These are phyloP conservation scores for Thymus mandschuricus DNA, from an alignment of 257 asterid genomes.

Conservation along the genomic window DNA sequence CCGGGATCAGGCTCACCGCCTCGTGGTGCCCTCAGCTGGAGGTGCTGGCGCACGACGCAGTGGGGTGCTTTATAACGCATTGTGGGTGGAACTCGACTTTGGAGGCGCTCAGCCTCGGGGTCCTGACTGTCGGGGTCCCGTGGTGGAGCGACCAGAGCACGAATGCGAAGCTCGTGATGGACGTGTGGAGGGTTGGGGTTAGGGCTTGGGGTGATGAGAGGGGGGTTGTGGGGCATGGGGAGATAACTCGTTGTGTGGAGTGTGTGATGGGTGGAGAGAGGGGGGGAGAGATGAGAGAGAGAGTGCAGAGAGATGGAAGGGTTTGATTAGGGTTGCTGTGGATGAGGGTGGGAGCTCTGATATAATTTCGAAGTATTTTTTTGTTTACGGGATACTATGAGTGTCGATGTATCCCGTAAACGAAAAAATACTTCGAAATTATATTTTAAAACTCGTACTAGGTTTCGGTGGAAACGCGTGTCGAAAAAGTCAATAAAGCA, in stretches of 20 bases:
- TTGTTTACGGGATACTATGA: too few species aligned
- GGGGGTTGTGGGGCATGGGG: conserved; percentile 18
- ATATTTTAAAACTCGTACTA: too few species aligned
- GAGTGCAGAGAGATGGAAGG: conserved; percentile 35
- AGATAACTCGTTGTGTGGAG: conserved; percentile 19
- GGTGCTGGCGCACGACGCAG: conserved; percentile 30
- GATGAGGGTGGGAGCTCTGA: conserved; percentile 39
- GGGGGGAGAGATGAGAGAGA: conserved; percentile 18
- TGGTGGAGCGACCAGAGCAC: conserved; percentile 39
- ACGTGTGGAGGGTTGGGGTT: conserved; percentile 35
- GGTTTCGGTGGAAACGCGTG: too few species aligned
- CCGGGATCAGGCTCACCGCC: conserved; percentile 32
- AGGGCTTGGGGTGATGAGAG: neutral
- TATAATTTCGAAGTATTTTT: too few species aligned
- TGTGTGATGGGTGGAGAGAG: conserved; percentile 29
- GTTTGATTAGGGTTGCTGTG: conserved; percentile 28
- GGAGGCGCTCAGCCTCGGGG: conserved; percentile 39
- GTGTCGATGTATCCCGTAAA: too few species aligned
- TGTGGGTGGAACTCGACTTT: conserved; percentile 47
- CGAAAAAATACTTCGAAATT: too few species aligned
- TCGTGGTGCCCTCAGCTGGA: conserved; percentile 42
- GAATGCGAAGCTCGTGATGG: conserved; percentile 38
- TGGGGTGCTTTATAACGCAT: conserved; percentile 39
- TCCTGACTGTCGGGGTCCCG: conserved; percentile 40
- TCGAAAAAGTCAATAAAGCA: too few species aligned